Conservation (phyloP, 2,329 filamentous ascomycete species). For the Trichoderma sp. region DNA sequence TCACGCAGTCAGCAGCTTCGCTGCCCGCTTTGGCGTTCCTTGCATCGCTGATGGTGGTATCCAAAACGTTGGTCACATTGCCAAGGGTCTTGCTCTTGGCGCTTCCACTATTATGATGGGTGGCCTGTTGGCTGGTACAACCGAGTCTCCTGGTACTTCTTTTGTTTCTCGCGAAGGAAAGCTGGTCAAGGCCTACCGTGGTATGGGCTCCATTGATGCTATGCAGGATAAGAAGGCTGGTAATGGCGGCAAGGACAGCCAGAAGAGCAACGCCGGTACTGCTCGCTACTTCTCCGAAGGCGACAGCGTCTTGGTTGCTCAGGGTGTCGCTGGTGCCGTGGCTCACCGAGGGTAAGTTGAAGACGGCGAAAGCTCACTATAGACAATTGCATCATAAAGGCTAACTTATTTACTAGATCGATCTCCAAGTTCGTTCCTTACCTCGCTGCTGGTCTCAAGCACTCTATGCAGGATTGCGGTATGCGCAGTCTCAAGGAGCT, state of each 20-base stretch:
- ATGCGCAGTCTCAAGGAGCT: conserved; percentile 77
- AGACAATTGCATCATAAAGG: conserved; percentile 25
- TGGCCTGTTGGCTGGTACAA: conserved; percentile 93
- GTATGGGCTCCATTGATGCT: conserved; percentile 97
- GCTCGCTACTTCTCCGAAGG: conserved; percentile 98
- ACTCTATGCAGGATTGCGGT: conserved; percentile 95
- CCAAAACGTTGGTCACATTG: conserved; percentile 98
- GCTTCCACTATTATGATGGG: conserved; percentile 99
- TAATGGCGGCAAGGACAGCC: conserved; percentile 67
- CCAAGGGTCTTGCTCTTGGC: conserved; percentile 94
- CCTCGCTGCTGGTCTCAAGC: conserved; percentile 91
- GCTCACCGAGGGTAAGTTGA: conserved; percentile 67
- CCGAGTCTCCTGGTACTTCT: conserved; percentile 94
- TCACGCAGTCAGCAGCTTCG: conserved; percentile 85
- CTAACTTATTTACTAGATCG: conserved; percentile 55
- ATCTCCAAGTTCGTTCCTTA: conserved; percentile 96
- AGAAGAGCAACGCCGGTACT: conserved; percentile 89
- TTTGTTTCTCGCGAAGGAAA: conserved; percentile 96
- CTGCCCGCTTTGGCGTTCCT: conserved; percentile 89
- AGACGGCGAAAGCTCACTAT: not conserved
- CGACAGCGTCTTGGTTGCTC: conserved; percentile 89
- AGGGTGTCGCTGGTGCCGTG: conserved; percentile 89
- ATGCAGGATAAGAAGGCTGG: conserved; percentile 99
- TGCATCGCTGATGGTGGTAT: conserved; percentile 98
- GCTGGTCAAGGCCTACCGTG: conserved; percentile 98